Conservation (phyloP, 768 basidiomycete species). For the Rhodotorula babjevae region DNA sequence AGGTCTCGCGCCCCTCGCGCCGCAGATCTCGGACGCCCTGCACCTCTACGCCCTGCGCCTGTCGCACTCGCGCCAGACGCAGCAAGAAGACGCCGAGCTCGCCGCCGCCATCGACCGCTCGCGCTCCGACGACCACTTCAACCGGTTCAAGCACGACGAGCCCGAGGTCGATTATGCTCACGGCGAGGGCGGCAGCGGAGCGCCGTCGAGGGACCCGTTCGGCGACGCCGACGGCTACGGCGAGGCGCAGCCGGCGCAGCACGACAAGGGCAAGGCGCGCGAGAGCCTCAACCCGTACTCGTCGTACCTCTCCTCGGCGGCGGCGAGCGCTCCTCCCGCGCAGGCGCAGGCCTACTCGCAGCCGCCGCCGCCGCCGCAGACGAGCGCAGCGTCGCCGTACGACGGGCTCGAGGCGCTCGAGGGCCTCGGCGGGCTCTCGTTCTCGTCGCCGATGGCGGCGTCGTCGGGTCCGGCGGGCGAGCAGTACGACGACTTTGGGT, state of each 20-base stretch:
- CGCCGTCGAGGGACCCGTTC: too few relatives aligned
- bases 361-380: neutral
- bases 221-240: too few relatives aligned
- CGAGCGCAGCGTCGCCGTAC: neutral
- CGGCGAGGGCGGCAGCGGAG: slow-evolving; percentile 22
- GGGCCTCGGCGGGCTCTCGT: neutral
- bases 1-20: neutral
- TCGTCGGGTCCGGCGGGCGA: neutral
- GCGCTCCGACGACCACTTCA: neutral
- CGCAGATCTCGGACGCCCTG: slow-evolving; percentile 31
- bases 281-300: slow-evolving; percentile 16
- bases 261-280: slow-evolving; percentile 3
- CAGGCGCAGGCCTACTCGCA: neutral
- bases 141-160: slow-evolving; percentile 1
- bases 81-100: slow-evolving; percentile 17
- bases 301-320: slow-evolving; percentile 1
- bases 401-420: slow-evolving; percentile 3
- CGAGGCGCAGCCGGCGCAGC: neutral
- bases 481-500: neutral
- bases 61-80: neutral
- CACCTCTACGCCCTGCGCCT: slow-evolving; percentile 1
- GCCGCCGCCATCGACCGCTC: slow-evolving; percentile 5
- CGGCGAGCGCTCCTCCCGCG: too few relatives aligned
- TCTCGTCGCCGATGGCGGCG: neutral
- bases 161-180: neutral